Percentiles rank a stretch among this genome's conserved stretches.
Conservation (phyloP, 2,329 filamentous ascomycete species). For the Sodiomyces alkalinus region DNA sequence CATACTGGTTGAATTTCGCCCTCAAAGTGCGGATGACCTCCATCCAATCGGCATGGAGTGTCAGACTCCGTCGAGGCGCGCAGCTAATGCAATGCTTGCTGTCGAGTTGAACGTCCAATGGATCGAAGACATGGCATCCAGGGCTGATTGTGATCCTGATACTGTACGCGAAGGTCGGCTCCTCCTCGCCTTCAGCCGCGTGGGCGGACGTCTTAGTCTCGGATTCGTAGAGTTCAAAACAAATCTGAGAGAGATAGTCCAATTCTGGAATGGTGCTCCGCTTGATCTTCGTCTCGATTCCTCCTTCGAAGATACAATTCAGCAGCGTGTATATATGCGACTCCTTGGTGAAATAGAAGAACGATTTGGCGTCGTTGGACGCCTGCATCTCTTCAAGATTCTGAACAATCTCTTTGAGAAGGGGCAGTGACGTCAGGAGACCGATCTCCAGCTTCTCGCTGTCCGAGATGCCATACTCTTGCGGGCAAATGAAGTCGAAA, state of each 20-base stretch:
- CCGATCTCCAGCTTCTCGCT: conserved; percentile 98
- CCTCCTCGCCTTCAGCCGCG: conserved; percentile 31
- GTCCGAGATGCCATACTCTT: conserved; percentile 94
- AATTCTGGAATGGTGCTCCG: conserved; percentile 91
- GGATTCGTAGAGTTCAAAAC: conserved; percentile 94
- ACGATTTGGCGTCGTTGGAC: conserved; percentile 82
- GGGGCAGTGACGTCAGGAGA: conserved; percentile 77
- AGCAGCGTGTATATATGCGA: conserved; percentile 96
- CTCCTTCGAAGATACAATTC: conserved; percentile 95
- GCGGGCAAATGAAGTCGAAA: conserved; percentile 96
- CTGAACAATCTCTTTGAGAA: conserved; percentile 92
- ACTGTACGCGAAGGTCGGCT: conserved; percentile 75
- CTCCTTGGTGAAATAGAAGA: conserved; percentile 99
- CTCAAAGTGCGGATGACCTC: conserved; percentile 89
- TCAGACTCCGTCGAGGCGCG: conserved; percentile 78
- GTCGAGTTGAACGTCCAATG: conserved; percentile 89
- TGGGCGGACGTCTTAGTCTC: conserved; percentile 48
- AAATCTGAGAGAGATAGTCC: conserved; percentile 94
- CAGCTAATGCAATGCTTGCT: conserved; percentile 93
- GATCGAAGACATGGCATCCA: conserved; percentile 92
- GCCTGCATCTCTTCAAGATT: conserved; percentile 96
- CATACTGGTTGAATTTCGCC: conserved; percentile 88
- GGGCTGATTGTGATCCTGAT: conserved; percentile 94
- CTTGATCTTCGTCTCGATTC: conserved; percentile 91
- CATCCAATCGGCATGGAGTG: conserved; percentile 88